These are phyloP conservation scores for Magnusiomyces suaveolens DNA, from an alignment of 1,139 yeast species.

Conservation along the genomic window DNA sequence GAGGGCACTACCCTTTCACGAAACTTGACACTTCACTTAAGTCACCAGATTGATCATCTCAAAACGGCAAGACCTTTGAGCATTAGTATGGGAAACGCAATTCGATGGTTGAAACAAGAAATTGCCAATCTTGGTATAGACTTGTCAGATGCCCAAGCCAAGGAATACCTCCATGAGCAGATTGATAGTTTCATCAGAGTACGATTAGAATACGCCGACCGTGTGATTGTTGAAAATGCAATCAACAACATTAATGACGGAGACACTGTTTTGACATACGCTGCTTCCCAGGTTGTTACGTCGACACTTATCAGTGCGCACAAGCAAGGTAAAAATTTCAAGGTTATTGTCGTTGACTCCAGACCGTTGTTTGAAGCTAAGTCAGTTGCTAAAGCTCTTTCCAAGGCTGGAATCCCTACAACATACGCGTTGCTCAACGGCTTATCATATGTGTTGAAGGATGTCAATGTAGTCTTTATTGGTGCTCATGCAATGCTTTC, in stretches of 20 bases:
- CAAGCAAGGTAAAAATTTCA: conserved; percentile 55
- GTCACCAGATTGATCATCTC: conserved; percentile 90
- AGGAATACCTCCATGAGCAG: conserved; percentile 49
- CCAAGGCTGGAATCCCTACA: conserved; percentile 49
- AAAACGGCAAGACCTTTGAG: conserved; percentile 88
- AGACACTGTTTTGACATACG: conserved; percentile 77
- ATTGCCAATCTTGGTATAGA: conserved; percentile 66
- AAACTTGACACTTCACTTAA: conserved; percentile 76
- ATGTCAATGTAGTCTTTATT: conserved; percentile 80
- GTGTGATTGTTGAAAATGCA: conserved; percentile 74
- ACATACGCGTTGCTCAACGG: conserved; percentile 75
- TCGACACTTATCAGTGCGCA: conserved; percentile 65
- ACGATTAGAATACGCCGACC: conserved; percentile 74
- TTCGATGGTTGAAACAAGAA: conserved; percentile 92
- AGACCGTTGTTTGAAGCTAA: conserved; percentile 94
- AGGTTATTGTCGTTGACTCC: conserved; percentile 82
- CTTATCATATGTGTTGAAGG: conserved; percentile 66
- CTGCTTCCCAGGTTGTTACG: conserved; percentile 76
- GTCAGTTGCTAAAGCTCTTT: conserved; percentile 53
- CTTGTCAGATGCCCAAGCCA: conserved; percentile 63
- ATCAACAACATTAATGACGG: conserved; percentile 67
- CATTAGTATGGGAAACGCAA: conserved; percentile 95
- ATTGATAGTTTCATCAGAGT: conserved; percentile 80
- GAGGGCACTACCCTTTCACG: conserved; percentile 76
- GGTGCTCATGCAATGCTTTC: conserved; percentile 98